Conservation (phyloP, 345 rosid species). For the Eucalyptus coolabah region DNA sequence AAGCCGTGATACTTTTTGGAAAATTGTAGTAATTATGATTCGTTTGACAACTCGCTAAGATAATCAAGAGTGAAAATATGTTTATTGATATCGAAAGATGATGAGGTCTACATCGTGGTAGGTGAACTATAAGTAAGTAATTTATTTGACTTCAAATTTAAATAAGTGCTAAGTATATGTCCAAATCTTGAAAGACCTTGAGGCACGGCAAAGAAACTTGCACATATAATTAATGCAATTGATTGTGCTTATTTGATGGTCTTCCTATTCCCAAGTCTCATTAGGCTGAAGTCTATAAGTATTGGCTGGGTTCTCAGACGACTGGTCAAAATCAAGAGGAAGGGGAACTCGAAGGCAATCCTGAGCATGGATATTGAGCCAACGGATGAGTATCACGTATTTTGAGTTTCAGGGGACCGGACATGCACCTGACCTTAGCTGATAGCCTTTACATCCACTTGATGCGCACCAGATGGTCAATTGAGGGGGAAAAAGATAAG, state of each 20-base stretch:
- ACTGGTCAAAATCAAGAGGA: not conserved
- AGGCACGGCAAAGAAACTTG: not conserved
- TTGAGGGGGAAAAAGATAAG: too few relatives aligned
- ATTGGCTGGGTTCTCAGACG: not conserved
- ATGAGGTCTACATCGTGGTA: too few relatives aligned
- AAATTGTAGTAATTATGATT: too few relatives aligned
- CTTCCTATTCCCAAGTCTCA: not conserved
- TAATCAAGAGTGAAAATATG: too few relatives aligned
- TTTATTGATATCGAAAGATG: too few relatives aligned
- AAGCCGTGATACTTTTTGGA: not conserved
- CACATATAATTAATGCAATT: not conserved
- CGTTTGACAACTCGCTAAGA: not conserved
- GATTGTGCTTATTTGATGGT: not conserved
- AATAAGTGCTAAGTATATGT: too few relatives aligned
- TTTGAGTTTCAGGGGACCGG: too few relatives aligned
- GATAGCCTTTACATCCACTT: too few relatives aligned
- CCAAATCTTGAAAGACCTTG: too few relatives aligned
- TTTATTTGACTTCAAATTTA: too few relatives aligned
- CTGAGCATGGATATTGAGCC: not conserved
- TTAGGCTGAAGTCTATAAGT: not conserved
- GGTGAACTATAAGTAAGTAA: too few relatives aligned
- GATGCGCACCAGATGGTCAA: too few relatives aligned
- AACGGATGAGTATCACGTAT: fast-evolving
- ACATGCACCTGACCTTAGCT: not conserved
- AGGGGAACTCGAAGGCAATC: not conserved